Percentiles rank a stretch among this genome's conserved stretches.
These are phyloP conservation scores for Scleromitrula shiraiana DNA, from an alignment of 2,329 filamentous ascomycete genomes.

Conservation along the genomic window DNA sequence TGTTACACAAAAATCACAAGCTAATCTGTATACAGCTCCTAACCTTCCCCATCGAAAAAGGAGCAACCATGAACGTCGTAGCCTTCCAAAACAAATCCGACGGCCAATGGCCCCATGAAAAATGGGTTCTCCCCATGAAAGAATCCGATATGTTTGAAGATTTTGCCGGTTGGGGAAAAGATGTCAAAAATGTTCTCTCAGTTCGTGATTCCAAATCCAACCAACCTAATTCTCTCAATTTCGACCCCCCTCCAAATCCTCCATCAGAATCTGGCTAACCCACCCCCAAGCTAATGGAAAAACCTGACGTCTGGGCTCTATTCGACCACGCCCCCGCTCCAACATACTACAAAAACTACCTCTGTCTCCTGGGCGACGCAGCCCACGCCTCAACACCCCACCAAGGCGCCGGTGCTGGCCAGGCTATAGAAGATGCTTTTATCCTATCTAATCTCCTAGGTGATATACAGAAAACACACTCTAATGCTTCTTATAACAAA, in stretches of 20 bases:
- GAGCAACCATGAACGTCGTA: constrained; percentile 46
- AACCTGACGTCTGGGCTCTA: constrained; percentile 42
- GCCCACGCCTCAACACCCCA: constrained; percentile 48
- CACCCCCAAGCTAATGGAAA: constrained; percentile 27
- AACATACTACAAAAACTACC: constrained; percentile 35
- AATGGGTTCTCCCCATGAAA: constrained; percentile 35
- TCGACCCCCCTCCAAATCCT: too few relatives aligned
- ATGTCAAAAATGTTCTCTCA: constrained; percentile 30
- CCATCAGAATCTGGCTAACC: neutral
- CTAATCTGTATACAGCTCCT: neutral
- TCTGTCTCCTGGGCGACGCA: constrained; percentile 46
- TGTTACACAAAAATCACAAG: too few relatives aligned
- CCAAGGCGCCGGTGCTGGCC: constrained; percentile 47
- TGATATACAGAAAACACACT: too few relatives aligned
- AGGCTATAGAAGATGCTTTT: constrained; percentile 47
- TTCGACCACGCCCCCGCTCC: constrained; percentile 43
- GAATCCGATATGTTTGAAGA: constrained; percentile 32
- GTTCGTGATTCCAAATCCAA: neutral
- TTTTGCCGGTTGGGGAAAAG: constrained; percentile 32
- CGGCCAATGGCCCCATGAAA: constrained; percentile 30
- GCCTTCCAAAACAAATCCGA: constrained; percentile 26
- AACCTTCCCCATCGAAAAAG: constrained; percentile 37
- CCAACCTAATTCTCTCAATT: neutral
- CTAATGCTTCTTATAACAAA: constrained; percentile 23
- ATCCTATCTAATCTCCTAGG: constrained; percentile 40